Evolutionary conservation across 345 rosid genomes (phyloP), one percentile per base, ranked within the genome.

Genomic region (Geranium brycei): DNA sequence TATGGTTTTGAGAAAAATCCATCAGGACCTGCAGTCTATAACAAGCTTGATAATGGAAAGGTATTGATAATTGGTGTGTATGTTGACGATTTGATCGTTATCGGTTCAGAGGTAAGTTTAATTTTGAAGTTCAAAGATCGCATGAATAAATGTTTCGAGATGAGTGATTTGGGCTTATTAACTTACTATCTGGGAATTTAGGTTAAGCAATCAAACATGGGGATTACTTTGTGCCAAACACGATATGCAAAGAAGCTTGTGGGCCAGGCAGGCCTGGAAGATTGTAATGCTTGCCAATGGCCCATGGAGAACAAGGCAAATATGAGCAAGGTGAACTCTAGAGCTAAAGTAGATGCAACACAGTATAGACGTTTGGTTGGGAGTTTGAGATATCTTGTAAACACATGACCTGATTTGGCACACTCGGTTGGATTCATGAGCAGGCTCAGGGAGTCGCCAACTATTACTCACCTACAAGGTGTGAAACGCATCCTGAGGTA

Each of bases 221-320:
- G 13, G 14, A 68, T 62, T n/a, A 68, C 47, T 2, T 12, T 68
- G 23, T 4, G 16, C 5, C 66, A 51, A 62, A 5, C 61, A 16
- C 51, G 19, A 1, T 62, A 51, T 61, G 71, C 66, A 23, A 19
- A n/a, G 31, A 61, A 68, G 10, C 28, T 64, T 4, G 16, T 64
- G 47, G 51, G 11, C 14, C 60, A 60, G 47, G 51, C 13, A 10
- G 70, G 70, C 4, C 38, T 67, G 64, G 17, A 5, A 2, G 64
- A 19, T 4, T 67, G 58, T 19, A 67, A 67, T 23, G 41, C 70
- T 14, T 32, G 31, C 11, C 58, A 40, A 3, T 40, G 28, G n/a
- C 70, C 64, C 15, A 67, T 67, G 70, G 70, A 67, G 19, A 16
- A 17, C n/a, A n/a, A n/a, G n/a, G n/a, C n/a, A n/a, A n/a, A n/a